Base-by-base conservation (phyloP, 1,284 basidiomycete species). In the Moniliophthora roreri region DNA sequence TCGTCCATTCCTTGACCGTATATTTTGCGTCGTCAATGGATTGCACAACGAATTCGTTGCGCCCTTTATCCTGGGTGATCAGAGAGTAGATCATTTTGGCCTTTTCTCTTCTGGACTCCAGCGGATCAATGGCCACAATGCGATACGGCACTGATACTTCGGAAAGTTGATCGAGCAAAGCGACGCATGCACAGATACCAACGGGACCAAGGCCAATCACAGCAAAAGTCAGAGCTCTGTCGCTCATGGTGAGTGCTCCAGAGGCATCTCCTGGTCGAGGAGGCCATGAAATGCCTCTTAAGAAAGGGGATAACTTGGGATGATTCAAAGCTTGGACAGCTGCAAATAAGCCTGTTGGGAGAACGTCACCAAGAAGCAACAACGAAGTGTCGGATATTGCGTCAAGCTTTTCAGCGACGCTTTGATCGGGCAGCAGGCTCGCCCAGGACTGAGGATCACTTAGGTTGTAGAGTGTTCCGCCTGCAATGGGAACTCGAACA, bases 331-430 rank as follows among this genome's bases (percentile, higher is more conserved):
- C 84, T 62, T 93, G 90, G 51, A 84, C 65, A 6, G 85, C 84
- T 9, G 89, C 89, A 63, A 90, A 93, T 36, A 85, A 77, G 5
- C 87, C 89, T 0, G 89, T 91, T 1, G 90, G 89, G 10, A 91
- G 74, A 58, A 91, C 90, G 62, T 93, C 91, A 11, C 86, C 87
- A n/a, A 91, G 75, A 37, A 93, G 70, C n/a, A 89, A 72, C 24
- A 89, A 71, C 0, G 86, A 85, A 34, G 76, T 77, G 58, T 88
- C 85, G 3, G 80, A 64, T 7, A 86, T 68, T 8, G 63, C 65
- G 13, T 64, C 61, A 44, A 81, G 68, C 0, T 70, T 70, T 34
- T 67, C 63, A 39, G 66, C 63, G 56, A 67, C 70, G 48, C 64
- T 68, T 37, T 68, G 61, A 4, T 62, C 58, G 0, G 70, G 58